Percentiles rank a stretch among this genome's conserved stretches.
Evolutionary conservation across 371 early-diverging fungal genomes (phyloP).

Genomic region (Nematocida major): DNA sequence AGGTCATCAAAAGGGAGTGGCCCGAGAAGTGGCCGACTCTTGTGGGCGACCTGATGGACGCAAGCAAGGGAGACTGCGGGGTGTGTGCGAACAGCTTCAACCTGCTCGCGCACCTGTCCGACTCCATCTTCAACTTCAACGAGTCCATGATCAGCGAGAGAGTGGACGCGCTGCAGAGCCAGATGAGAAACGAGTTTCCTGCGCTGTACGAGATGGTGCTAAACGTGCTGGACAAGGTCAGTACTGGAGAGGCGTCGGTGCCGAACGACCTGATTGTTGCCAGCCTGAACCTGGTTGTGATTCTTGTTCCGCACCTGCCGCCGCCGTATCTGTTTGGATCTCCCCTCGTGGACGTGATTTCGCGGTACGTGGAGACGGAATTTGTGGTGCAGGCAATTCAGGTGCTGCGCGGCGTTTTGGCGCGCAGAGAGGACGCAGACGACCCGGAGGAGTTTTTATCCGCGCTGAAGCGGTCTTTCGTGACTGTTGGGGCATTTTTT

Average conservation of each 20-base stretch:
- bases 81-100: conserved; percentile 96
- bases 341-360: conserved; percentile 70
- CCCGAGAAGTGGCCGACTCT: conserved; percentile 96
- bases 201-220: conserved; percentile 86
- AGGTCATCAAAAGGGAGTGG: conserved; percentile 99
- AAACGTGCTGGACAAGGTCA: conserved; percentile 76
- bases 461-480: conserved; percentile 73
- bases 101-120: conserved; percentile 78
- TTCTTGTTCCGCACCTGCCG: conserved; percentile 91
- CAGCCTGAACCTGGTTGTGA: conserved; percentile 79
- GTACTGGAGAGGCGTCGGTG: conserved; percentile 56
- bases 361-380: conserved; percentile 30
- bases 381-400: neutral
- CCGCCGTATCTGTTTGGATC: conserved; percentile 88
- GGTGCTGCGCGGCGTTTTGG: conserved; percentile 68
- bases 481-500: conserved; percentile 66
- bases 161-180: conserved; percentile 76
- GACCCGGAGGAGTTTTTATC: conserved; percentile 74
- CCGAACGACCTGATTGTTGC: conserved; percentile 70
- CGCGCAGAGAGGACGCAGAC: conserved; percentile 74
- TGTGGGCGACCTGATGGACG: conserved; percentile 88
- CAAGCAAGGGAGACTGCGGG: conserved; percentile 74
- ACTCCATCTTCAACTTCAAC: conserved; percentile 92
- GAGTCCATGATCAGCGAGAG: conserved; percentile 91
- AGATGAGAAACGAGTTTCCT: conserved; percentile 85